A percentile compares a stretch with the other conserved stretches of the same genome.
These are phyloP conservation scores for Neurospora hispaniola DNA, from an alignment of 495 filamentous ascomycete genomes.

Conservation along the genomic window DNA sequence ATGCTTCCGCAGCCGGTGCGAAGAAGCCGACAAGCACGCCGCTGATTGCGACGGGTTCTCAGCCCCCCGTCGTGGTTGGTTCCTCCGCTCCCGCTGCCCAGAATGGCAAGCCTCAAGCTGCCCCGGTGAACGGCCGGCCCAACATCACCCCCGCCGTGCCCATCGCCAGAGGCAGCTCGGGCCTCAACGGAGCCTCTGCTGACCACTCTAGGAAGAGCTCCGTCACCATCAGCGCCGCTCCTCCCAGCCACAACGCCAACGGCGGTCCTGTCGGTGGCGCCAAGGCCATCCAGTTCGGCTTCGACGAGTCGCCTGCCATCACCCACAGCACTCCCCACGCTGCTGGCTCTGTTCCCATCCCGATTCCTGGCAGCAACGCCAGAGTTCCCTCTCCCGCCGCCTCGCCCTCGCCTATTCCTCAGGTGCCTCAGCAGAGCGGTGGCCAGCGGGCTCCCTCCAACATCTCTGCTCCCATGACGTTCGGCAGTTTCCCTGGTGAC, in stretches of 20 bases:
- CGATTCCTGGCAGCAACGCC: constrained; percentile 53
- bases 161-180: constrained; percentile 54
- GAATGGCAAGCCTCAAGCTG: constrained; percentile 68
- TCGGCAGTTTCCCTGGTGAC: constrained; percentile 74
- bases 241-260: constrained; percentile 64
- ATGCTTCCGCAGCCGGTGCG: constrained; percentile 64
- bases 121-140: constrained; percentile 75
- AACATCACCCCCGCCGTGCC: constrained; percentile 63
- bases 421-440: constrained; percentile 68
- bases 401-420: constrained; percentile 84
- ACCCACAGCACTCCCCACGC: constrained; percentile 48
- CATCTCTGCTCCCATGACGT: constrained; percentile 56
- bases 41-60: constrained; percentile 61
- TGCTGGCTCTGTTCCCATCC: constrained; percentile 48
- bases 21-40: constrained; percentile 59
- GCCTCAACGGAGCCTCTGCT: constrained; percentile 40
- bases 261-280: constrained; percentile 49
- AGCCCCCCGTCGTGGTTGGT: constrained; percentile 55
- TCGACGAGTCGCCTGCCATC: constrained; percentile 60
- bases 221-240: constrained; percentile 75
- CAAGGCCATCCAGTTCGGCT: constrained; percentile 65
- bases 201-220: constrained; percentile 78
- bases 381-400: constrained; percentile 60
- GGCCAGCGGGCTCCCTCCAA: constrained; percentile 68
- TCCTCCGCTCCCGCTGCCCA: constrained; percentile 70